A percentile compares a stretch with the other conserved stretches of the same genome.
Conservation (phyloP, 2,329 filamentous ascomycete species). For the Nectriaceae sp. region DNA sequence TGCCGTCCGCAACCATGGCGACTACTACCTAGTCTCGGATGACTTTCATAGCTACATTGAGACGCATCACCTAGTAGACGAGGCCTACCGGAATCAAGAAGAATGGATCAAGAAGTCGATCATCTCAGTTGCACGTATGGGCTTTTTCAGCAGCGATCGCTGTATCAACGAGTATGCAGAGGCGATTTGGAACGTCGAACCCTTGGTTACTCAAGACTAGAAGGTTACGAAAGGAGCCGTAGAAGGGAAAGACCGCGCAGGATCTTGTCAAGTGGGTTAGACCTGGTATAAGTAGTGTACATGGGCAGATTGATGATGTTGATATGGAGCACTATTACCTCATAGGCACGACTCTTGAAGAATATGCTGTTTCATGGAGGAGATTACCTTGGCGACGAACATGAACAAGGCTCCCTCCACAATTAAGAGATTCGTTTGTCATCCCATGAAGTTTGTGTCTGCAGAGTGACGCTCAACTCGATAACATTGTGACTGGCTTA, state of each 20-base stretch:
- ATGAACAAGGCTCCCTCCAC: too few relatives aligned
- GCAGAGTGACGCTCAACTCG: too few relatives aligned
- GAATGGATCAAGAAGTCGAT: constrained; percentile 93
- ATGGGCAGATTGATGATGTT: constrained; percentile 16
- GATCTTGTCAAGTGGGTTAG: constrained; percentile 6
- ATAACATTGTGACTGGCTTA: too few relatives aligned
- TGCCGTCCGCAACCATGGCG: constrained; percentile 87
- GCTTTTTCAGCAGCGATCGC: constrained; percentile 93
- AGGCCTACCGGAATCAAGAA: constrained; percentile 88
- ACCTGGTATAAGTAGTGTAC: constrained; percentile 1
- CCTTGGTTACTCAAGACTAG: constrained; percentile 54
- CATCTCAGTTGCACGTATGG: constrained; percentile 87
- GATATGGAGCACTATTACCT: not conserved
- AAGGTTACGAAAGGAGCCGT: constrained; percentile 7
- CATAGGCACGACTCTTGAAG: not conserved
- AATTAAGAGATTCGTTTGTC: too few relatives aligned
- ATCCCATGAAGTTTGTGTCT: too few relatives aligned
- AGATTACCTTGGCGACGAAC: too few relatives aligned
- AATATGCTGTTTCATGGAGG: too few relatives aligned
- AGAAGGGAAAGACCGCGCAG: constrained; percentile 5
- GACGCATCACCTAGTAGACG: constrained; percentile 88
- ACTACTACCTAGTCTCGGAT: constrained; percentile 97
- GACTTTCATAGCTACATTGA: constrained; percentile 95
- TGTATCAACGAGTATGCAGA: constrained; percentile 98
- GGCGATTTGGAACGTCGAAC: constrained; percentile 95